A percentile compares a stretch with the other conserved stretches of the same genome.
Conservation (phyloP, 2,329 filamentous ascomycete species). For the Talaromyces sp. region DNA sequence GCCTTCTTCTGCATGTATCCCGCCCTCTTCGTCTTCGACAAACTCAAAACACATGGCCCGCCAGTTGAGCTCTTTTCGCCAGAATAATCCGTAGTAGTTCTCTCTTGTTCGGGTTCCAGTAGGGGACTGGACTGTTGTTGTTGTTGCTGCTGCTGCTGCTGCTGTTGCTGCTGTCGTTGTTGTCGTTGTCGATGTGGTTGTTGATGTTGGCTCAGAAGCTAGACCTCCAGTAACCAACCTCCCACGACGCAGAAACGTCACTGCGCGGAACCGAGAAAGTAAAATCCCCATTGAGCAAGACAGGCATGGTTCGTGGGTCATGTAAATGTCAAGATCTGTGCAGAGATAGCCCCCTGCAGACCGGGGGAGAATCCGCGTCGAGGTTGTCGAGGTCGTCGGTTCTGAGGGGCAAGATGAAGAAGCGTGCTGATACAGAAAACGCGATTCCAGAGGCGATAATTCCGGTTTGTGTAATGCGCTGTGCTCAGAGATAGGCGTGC, state of each 20-base stretch:
- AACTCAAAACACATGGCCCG: conserved; percentile 44
- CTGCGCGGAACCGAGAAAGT: conserved; percentile 84
- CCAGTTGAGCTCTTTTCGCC: conserved; percentile 54
- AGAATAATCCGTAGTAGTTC: conserved; percentile 55
- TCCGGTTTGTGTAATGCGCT: not conserved
- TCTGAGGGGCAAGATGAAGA: not conserved
- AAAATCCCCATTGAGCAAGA: conserved; percentile 97
- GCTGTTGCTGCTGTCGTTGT: too few relatives aligned
- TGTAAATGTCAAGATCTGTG: conserved; percentile 86
- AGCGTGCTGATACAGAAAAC: conserved; percentile 39
- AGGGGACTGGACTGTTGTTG: not conserved
- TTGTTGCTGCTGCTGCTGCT: conserved; percentile 7
- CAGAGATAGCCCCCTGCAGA: conserved; percentile 87
- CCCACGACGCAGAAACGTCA: conserved; percentile 59
- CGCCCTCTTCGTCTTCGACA: conserved; percentile 20
- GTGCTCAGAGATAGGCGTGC: not conserved
- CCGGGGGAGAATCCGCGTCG: conserved; percentile 57
- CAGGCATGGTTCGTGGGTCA: conserved; percentile 92
- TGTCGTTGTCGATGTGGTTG: too few relatives aligned
- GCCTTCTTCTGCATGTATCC: not conserved
- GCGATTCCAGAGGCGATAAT: conserved; percentile 40
- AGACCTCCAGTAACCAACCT: conserved; percentile 82
- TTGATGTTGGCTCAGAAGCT: conserved; percentile 56
- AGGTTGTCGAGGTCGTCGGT: conserved; percentile 3
- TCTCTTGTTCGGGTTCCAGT: conserved; percentile 3